These are phyloP conservation scores for Neocatenulostroma microsporum DNA, from an alignment of 2,329 filamentous ascomycete genomes.

Conservation along the genomic window DNA sequence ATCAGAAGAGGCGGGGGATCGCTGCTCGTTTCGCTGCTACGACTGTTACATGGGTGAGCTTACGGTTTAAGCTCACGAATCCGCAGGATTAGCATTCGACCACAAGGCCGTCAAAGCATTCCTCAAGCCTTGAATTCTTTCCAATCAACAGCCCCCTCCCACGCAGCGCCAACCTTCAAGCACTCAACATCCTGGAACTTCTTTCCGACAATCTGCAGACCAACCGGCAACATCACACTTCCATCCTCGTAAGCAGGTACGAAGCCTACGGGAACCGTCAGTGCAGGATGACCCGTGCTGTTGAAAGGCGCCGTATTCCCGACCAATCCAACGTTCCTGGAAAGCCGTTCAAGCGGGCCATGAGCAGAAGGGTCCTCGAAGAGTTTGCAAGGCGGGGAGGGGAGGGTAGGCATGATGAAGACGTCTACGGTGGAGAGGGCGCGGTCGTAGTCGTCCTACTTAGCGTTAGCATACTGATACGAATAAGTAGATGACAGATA, in stretches of 20 bases:
- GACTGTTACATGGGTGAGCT: no score
- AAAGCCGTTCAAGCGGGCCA: constrained; percentile 14
- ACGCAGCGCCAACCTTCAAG: constrained; percentile 14
- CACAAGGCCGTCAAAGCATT: no score
- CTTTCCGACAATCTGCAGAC: constrained; percentile 25
- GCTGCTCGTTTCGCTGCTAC: no score
- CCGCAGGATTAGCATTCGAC: no score
- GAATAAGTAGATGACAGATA: background rate
- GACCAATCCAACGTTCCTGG: constrained; percentile 12
- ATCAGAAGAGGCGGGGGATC: no score
- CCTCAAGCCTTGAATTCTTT: no score
- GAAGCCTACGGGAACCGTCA: constrained; percentile 37
- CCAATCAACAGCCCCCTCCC: constrained; percentile 14
- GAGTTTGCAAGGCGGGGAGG: constrained; percentile 18
- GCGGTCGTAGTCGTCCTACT: constrained; percentile 36
- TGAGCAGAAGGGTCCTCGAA: constrained; percentile 8
- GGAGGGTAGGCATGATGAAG: constrained; percentile 41
- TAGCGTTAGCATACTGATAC: background rate
- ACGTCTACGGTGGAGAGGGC: constrained; percentile 38
- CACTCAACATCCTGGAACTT: constrained; percentile 13
- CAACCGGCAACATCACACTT: constrained; percentile 22
- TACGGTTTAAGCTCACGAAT: no score
- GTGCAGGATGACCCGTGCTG: constrained; percentile 36
- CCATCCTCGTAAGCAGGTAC: constrained; percentile 13
- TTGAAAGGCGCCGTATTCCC: constrained; percentile 15